phyloP scores from a whole-genome alignment of 305 asterid genomes.

The Petunia hybrid region DNA sequence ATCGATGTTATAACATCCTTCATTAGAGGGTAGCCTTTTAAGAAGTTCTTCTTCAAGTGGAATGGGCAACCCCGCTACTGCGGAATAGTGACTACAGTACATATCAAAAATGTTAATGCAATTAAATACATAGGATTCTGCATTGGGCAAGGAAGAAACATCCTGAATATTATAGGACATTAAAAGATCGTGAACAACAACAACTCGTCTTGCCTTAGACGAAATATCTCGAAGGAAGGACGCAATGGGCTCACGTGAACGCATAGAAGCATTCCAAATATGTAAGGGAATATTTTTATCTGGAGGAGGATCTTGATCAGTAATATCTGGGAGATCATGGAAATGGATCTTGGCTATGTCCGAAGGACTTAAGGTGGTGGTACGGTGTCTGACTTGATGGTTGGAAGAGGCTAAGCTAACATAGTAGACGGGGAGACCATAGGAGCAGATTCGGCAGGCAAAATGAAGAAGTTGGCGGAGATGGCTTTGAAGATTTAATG shows the following conservation, averaged over 20 bases:
- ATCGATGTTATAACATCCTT: conserved; percentile 9
- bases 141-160: conserved; percentile 27
- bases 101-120: conserved; percentile 31
- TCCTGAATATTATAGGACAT: conserved; percentile 37
- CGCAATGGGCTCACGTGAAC: conserved; percentile 28
- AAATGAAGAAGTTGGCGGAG: conserved; percentile 43
- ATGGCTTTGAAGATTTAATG: conserved; percentile 45
- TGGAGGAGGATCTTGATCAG: conserved; percentile 33
- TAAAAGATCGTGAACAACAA: conserved; percentile 34
- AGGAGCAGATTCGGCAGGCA: conserved; percentile 36
- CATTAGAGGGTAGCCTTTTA: conserved; percentile 9
- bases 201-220: background rate
- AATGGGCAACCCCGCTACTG: conserved; percentile 32
- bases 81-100: conserved; percentile 11
- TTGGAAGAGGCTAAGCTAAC: conserved; percentile 27
- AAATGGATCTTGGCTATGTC: background rate
- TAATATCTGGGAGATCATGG: conserved; percentile 35
- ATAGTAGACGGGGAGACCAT: conserved; percentile 34
- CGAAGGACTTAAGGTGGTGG: conserved; percentile 31
- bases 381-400: conserved; percentile 29
- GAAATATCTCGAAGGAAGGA: conserved; percentile 24
- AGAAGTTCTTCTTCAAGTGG: conserved; percentile 25
- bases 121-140: conserved; percentile 38
- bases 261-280: conserved; percentile 31
- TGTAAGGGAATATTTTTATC: conserved; percentile 25